These are phyloP conservation scores for Truncatella angustata DNA, from an alignment of 2,329 filamentous ascomycete genomes.

Conservation along the genomic window DNA sequence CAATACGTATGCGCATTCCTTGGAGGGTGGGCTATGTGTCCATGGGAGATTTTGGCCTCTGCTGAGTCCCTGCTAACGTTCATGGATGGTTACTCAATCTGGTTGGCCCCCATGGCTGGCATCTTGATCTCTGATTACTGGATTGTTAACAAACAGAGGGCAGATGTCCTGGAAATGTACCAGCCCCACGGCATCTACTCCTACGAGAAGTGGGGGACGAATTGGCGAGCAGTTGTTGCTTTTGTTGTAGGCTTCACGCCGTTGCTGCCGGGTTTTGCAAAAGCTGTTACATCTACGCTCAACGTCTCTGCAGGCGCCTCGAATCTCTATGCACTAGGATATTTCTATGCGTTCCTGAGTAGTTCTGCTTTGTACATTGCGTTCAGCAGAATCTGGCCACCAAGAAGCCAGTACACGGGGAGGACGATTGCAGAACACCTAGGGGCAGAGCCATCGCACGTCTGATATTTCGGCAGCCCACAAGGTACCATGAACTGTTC, in stretches of 20 bases:
- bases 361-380: slow-evolving; percentile 8
- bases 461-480: not conserved
- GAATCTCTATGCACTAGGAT: slow-evolving; percentile 6
- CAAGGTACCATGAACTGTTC: no score
- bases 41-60: slow-evolving; percentile 13
- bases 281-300: not conserved
- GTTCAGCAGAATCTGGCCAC: slow-evolving; percentile 9
- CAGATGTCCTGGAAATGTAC: slow-evolving; percentile 11
- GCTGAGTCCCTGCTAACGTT: slow-evolving; percentile 13
- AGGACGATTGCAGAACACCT: slow-evolving; percentile 6
- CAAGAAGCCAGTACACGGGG: slow-evolving; percentile 5
- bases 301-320: not conserved
- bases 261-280: slow-evolving; percentile 6
- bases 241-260: slow-evolving; percentile 7
- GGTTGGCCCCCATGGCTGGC: slow-evolving; percentile 13
- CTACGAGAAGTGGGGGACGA: slow-evolving; percentile 10
- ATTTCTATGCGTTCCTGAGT: slow-evolving; percentile 7
- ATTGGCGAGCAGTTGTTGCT: slow-evolving; percentile 3
- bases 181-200: slow-evolving; percentile 10
- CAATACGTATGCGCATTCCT: slow-evolving; percentile 13
- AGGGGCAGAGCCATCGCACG: not conserved
- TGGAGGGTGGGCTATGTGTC: slow-evolving; percentile 14
- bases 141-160: slow-evolving; percentile 12
- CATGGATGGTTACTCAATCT: slow-evolving; percentile 13
- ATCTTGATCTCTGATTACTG: slow-evolving; percentile 16